Conservation (phyloP, 2,329 filamentous ascomycete genomes). For the Epichloe scottii region DNA sequence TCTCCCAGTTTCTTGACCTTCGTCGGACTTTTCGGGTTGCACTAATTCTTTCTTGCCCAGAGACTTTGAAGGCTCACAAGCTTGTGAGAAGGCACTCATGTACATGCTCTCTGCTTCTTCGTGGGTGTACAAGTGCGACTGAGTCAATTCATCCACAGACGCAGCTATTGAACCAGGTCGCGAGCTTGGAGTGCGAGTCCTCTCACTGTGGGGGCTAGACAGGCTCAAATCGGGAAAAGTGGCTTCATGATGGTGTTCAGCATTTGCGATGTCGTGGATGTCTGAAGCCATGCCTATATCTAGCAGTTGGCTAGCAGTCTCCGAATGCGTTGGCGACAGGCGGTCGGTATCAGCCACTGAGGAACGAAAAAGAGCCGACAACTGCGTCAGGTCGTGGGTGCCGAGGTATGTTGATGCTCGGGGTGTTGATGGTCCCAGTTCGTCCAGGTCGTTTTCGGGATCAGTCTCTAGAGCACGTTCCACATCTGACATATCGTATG, state of each 20-base stretch:
- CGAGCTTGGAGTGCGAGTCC: background rate
- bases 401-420: constrained; percentile 36
- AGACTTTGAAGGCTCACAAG: constrained; percentile 13
- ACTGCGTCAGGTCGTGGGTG: constrained; percentile 9
- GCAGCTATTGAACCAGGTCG: constrained; percentile 1
- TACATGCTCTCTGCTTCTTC: constrained; percentile 82
- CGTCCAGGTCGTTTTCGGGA: constrained; percentile 23
- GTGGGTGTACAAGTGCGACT: constrained; percentile 62
- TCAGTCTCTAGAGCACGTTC: constrained; percentile 23
- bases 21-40: background rate
- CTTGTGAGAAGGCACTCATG: constrained; percentile 56
- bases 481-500: constrained; percentile 31
- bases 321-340: constrained; percentile 1
- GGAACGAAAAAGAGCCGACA: constrained; percentile 16
- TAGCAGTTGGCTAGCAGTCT: constrained; percentile 9
- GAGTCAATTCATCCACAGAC: constrained; percentile 37
- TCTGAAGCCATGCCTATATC: background rate
- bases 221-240: background rate
- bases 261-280: background rate
- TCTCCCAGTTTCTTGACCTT: background rate
- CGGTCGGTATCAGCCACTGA: constrained; percentile 8
- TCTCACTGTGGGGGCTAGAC: background rate
- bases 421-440: constrained; percentile 35
- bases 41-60: background rate
- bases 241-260: background rate